phyloP scores from a whole-genome alignment of 176 grass and related monocot species.

The Carex scoparia region DNA sequence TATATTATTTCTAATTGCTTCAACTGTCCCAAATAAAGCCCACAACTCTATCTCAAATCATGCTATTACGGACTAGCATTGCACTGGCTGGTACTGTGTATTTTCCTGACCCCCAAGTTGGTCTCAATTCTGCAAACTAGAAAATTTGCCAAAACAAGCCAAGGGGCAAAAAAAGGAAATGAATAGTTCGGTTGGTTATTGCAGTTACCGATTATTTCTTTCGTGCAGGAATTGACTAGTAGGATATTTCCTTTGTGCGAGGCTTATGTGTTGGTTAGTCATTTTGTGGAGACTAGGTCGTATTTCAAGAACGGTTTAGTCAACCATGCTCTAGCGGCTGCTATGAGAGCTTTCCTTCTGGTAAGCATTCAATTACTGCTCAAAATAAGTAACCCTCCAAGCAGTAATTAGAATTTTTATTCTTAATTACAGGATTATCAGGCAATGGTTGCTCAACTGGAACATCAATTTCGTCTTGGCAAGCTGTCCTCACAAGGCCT shows the following conservation, averaged over 20 bases:
- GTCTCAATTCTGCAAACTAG: not conserved
- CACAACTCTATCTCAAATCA: not conserved
- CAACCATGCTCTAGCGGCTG: slow-evolving; percentile 91
- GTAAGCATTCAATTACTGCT: slow-evolving; percentile 31
- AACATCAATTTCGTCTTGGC: slow-evolving; percentile 81
- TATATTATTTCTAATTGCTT: not conserved
- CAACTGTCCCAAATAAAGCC: not conserved
- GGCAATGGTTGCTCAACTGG: slow-evolving; percentile 95
- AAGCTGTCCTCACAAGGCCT: slow-evolving; percentile 85
- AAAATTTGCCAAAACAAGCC: not conserved
- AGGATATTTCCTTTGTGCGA: slow-evolving; percentile 85
- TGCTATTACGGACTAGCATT: not conserved
- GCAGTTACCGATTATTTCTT: slow-evolving; percentile 10
- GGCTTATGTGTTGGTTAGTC: slow-evolving; percentile 75
- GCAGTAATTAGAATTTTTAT: slow-evolving; percentile 15
- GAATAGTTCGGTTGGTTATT: slow-evolving; percentile 1
- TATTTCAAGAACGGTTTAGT: slow-evolving; percentile 81
- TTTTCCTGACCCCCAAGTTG: not conserved
- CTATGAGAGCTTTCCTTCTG: slow-evolving; percentile 79
- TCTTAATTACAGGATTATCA: slow-evolving; percentile 78
- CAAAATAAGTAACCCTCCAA: slow-evolving; percentile 20
- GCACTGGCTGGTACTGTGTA: not conserved
- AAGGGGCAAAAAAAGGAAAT: not conserved
- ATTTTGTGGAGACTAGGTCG: slow-evolving; percentile 85
- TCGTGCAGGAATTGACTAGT: slow-evolving; percentile 69